Conservation (phyloP, 2,329 filamentous ascomycete genomes). For the Pseudocercospora cruenta region DNA sequence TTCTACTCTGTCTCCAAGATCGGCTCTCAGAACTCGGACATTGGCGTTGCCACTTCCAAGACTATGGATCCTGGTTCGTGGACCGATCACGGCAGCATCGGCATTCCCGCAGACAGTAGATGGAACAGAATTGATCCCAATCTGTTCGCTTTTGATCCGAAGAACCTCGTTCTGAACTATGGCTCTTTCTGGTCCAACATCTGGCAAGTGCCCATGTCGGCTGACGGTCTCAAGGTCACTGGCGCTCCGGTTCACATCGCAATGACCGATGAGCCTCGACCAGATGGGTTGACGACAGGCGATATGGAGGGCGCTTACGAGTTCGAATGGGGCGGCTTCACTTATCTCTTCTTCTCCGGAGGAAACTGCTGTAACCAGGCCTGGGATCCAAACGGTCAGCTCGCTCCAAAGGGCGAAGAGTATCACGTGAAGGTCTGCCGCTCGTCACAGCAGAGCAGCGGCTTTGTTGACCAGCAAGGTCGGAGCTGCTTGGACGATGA, state of each 20-base stretch:
- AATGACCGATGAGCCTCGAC: constrained; percentile 53
- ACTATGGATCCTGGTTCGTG: constrained; percentile 59
- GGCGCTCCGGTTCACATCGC: constrained; percentile 50
- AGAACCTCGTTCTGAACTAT: constrained; percentile 45
- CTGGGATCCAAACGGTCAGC: constrained; percentile 27
- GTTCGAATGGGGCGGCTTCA: constrained; percentile 60
- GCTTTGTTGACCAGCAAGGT: constrained; percentile 61
- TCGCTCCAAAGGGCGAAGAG: constrained; percentile 55
- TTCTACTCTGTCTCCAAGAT: constrained; percentile 68
- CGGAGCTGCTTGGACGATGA: constrained; percentile 55
- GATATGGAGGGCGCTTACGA: constrained; percentile 60
- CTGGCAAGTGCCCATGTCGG: constrained; percentile 59
- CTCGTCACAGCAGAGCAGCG: constrained; percentile 53
- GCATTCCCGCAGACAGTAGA: constrained; percentile 46
- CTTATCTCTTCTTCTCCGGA: constrained; percentile 58
- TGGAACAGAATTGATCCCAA: constrained; percentile 57
- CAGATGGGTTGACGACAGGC: constrained; percentile 46
- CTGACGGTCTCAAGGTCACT: constrained; percentile 27
- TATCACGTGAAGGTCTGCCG: constrained; percentile 68
- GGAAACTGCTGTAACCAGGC: constrained; percentile 43
- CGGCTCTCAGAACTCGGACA: constrained; percentile 63
- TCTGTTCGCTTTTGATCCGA: constrained; percentile 27
- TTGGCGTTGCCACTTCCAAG: constrained; percentile 59
- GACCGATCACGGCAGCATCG: constrained; percentile 65
- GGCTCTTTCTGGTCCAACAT: constrained; percentile 71